Evolutionary conservation across 208 protist species (phyloP), one percentile per base, ranked within the genome.

Genomic region (Phytomonas francai): DNA sequence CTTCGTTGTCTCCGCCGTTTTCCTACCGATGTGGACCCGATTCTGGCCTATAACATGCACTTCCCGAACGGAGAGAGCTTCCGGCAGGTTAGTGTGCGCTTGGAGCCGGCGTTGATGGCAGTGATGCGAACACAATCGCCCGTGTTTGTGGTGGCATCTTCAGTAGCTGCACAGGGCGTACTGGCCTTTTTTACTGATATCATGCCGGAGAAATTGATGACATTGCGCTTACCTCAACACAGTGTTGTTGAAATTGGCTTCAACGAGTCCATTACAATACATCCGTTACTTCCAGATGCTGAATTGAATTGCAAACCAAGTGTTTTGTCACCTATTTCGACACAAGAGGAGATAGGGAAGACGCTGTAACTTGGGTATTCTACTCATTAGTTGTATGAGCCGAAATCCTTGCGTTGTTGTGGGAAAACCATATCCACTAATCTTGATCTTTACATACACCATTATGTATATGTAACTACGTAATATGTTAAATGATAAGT

Each of bases 1-100:
- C 45, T 87, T 28, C 30, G 62, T 12, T 81, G 78, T 60, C 77
- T 92, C 29, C 68, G 63, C 61, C 80, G 89, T 63, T 67, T 76
- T 27, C 68, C 80, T 19, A 73, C 77, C 54, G 73, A 74, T 32
- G 60, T 68, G 12, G 83, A 91, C 64, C 84, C 85, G 16, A 73
- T 73, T 2, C 71, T 92, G 0, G 76, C 71, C 45, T 95, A 91
- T 71, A 87, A 83, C 73, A 82, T 88, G 65, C 85, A 89, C 66
- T 90, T 95, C 60, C 87, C 89, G 8, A 89, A 87, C 63, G 89
- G 89, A 6, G 89, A 95, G 76, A 90, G 84, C 74, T 95, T 72
- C 66, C 80, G 87, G 28, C 89, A 95, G 76, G 85, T 95, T 42
- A 92, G 89, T 67, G 83, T 87, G 56, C 84, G 89, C 5, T 74